These are phyloP conservation scores for Jaltomata sinuosa DNA, from an alignment of 257 asterid genomes.

Conservation along the genomic window DNA sequence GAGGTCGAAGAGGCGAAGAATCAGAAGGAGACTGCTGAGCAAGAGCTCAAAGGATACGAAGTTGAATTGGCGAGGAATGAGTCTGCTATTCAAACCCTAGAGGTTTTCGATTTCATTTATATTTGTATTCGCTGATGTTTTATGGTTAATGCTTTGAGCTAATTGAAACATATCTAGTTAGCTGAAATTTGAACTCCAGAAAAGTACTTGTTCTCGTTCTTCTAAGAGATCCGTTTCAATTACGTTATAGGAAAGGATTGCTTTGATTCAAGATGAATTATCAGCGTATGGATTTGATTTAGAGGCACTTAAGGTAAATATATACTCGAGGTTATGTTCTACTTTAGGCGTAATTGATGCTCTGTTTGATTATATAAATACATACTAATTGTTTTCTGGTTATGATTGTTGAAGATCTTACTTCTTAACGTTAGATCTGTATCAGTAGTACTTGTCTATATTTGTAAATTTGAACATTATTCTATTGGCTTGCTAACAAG, in stretches of 20 bases:
- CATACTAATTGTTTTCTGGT: neutral
- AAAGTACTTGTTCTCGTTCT: neutral
- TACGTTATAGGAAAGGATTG: conserved; percentile 47
- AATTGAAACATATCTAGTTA: neutral
- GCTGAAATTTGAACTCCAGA: neutral
- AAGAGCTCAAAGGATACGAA: conserved; percentile 65
- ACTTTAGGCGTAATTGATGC: neutral
- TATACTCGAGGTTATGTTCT: neutral
- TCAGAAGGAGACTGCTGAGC: conserved; percentile 52
- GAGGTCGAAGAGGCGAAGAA: conserved; percentile 50
- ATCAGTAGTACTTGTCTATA: neutral
- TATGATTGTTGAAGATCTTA: neutral
- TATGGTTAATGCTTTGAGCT: neutral
- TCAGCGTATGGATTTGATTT: conserved; percentile 36
- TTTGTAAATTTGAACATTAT: neutral
- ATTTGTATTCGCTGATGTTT: neutral
- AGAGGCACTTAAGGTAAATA: conserved; percentile 44
- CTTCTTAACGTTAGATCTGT: neutral
- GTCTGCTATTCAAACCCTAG: conserved; percentile 51
- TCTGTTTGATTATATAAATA: neutral
- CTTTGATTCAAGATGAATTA: conserved; percentile 40
- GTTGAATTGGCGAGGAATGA: conserved; percentile 55
- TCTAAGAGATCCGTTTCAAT: neutral
- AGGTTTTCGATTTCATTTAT: conserved; percentile 24
- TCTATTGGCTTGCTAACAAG: neutral